Percentiles rank a stretch among this genome's conserved stretches.
Evolutionary conservation across 2,329 filamentous ascomycete species (phyloP).

Genomic region (Phialophora tarda): DNA sequence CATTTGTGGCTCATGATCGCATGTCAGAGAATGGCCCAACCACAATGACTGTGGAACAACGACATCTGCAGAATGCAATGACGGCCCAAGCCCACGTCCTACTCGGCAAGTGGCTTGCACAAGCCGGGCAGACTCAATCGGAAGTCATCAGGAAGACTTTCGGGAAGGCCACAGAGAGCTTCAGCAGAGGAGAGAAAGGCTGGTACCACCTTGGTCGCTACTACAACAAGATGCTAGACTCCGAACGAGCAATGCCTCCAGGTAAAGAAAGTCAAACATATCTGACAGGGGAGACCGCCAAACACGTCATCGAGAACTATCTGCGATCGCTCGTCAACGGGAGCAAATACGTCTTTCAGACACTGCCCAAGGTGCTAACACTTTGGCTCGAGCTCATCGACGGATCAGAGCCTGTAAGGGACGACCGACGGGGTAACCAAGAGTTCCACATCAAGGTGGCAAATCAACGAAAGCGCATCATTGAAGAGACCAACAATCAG

Average conservation of each 20-base stretch:
- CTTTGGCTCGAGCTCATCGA: constrained; percentile 92
- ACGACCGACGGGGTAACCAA: constrained; percentile 56
- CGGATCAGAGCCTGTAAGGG: constrained; percentile 67
- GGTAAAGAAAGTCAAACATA: constrained; percentile 78
- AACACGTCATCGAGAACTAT: constrained; percentile 92
- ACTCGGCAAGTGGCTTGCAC: constrained; percentile 95
- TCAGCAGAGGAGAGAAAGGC: constrained; percentile 81
- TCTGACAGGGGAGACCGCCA: constrained; percentile 80
- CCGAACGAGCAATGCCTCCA: constrained; percentile 76
- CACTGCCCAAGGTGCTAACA: constrained; percentile 86
- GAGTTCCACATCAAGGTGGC: constrained; percentile 56
- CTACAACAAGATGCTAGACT: constrained; percentile 94
- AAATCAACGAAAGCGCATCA: constrained; percentile 64
- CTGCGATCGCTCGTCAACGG: constrained; percentile 83
- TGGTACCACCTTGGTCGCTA: constrained; percentile 97
- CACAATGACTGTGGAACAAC: constrained; percentile 48
- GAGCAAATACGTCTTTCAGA: constrained; percentile 95
- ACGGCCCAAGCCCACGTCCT: constrained; percentile 77
- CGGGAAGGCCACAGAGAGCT: constrained; percentile 67
- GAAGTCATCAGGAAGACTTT: constrained; percentile 80
- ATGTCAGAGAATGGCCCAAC: constrained; percentile 46
- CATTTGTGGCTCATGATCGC: constrained; percentile 64
- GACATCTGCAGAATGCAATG: constrained; percentile 59
- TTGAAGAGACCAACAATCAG: constrained; percentile 73
- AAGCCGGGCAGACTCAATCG: constrained; percentile 89